Conservation (phyloP, 768 basidiomycete species). For the Auricularia auricula-judae region DNA sequence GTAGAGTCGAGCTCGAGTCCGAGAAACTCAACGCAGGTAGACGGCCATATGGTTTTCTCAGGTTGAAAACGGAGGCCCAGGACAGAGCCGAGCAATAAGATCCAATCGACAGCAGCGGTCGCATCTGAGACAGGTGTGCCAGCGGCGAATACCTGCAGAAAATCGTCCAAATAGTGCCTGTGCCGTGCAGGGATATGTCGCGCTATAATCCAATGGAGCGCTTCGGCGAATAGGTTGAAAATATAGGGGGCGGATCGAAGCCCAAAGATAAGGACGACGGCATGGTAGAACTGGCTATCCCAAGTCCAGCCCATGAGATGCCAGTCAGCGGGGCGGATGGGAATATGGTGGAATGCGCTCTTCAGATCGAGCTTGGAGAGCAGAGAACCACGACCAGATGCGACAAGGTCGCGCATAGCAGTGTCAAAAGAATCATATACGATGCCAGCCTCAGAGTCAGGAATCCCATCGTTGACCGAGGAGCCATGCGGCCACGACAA, state of each 20-base stretch:
- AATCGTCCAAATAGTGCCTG: conserved; percentile 3
- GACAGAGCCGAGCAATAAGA: conserved; percentile 15
- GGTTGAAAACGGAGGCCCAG: conserved; percentile 23
- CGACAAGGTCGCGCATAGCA: not conserved
- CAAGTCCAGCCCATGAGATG: not conserved
- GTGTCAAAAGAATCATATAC: not conserved
- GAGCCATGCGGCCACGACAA: not conserved
- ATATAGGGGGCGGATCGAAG: conserved; percentile 25
- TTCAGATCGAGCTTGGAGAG: conserved; percentile 26
- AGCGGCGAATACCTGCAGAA: conserved; percentile 3
- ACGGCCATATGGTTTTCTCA: conserved; percentile 16
- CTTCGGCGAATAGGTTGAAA: conserved; percentile 30
- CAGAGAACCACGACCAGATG: conserved; percentile 17
- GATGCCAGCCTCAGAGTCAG: conserved; percentile 19
- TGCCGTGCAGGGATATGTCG: conserved; percentile 4
- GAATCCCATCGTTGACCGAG: conserved; percentile 8
- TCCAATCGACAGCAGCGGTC: conserved; percentile 15
- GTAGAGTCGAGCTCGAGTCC: conserved; percentile 12
- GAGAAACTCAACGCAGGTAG: conserved; percentile 11
- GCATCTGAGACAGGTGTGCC: not conserved
- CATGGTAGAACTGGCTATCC: not conserved
- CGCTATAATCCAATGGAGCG: conserved; percentile 30
- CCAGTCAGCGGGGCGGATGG: not conserved
- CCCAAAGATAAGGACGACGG: conserved; percentile 1
- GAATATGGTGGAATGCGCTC: conserved; percentile 1